phyloP scores from a whole-genome alignment of 2,329 filamentous ascomycete genomes.

The Cyclaneusma minus region DNA sequence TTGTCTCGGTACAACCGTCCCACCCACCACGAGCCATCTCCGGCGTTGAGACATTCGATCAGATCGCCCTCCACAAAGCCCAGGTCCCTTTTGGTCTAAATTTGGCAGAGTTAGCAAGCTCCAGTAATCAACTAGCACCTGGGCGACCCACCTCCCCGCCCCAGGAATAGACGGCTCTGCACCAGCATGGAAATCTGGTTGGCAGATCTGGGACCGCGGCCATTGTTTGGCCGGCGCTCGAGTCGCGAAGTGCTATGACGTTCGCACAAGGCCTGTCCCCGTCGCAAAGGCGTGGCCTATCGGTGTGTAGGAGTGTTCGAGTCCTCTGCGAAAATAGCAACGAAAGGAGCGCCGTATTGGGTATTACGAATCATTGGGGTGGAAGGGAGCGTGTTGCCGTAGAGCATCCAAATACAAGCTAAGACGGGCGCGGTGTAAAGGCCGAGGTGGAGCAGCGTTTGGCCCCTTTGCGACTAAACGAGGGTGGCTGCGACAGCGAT shows the following conservation, averaged over 20 bases:
- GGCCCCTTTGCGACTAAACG: too few species aligned
- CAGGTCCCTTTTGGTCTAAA: constrained; percentile 72
- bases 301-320: too few species aligned
- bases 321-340: too few species aligned
- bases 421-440: too few species aligned
- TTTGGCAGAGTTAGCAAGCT: constrained; percentile 3
- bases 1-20: constrained; percentile 79
- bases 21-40: constrained; percentile 98
- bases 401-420: too few species aligned
- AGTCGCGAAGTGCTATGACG: neutral
- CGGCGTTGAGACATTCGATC: constrained; percentile 95
- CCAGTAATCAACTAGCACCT: constrained; percentile 3
- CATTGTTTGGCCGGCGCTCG: neutral
- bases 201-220: constrained; percentile 47
- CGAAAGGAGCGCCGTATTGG: too few species aligned
- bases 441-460: too few species aligned
- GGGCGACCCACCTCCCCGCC: constrained; percentile 52
- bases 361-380: too few species aligned
- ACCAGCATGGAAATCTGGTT: constrained; percentile 78
- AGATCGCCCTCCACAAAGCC: constrained; percentile 96
- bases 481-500: too few species aligned
- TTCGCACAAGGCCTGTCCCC: too few species aligned
- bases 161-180: constrained; percentile 82
- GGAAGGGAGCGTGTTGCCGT: too few species aligned
- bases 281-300: too few species aligned